phyloP scores from a whole-genome alignment of 2,329 filamentous ascomycete species.

The Clarireedia sp. region DNA sequence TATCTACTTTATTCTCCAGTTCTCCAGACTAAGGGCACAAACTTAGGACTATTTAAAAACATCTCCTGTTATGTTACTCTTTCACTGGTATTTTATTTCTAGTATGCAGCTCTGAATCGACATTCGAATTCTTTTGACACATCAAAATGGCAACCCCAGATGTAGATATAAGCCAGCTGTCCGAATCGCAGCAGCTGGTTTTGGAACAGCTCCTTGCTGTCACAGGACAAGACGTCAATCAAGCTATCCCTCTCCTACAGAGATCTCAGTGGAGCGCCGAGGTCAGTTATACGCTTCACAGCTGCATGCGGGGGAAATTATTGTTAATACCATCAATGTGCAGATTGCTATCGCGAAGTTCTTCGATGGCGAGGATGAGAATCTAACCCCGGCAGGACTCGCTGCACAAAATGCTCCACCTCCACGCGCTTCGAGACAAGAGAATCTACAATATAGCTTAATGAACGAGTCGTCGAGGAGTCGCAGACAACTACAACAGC shows the following conservation, averaged over 20 bases:
- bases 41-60: too few species aligned
- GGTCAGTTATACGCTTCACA: slow-evolving; percentile 37
- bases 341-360: slow-evolving; percentile 95
- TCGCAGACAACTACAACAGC: slow-evolving; percentile 31
- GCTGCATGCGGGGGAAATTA: not conserved
- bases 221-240: slow-evolving; percentile 70
- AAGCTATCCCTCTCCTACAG: slow-evolving; percentile 71
- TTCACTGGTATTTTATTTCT: too few species aligned
- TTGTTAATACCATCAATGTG: slow-evolving; percentile 10
- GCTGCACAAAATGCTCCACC: slow-evolving; percentile 54
- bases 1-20: not conserved
- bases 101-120: too few species aligned
- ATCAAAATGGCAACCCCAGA: slow-evolving; percentile 38
- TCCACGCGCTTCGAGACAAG: slow-evolving; percentile 55
- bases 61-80: too few species aligned
- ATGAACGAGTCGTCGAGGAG: slow-evolving; percentile 26
- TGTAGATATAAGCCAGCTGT: slow-evolving; percentile 61
- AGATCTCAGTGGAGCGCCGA: slow-evolving; percentile 95
- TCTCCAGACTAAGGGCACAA: too few species aligned
- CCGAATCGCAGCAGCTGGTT: slow-evolving; percentile 69
- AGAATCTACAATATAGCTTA: slow-evolving; percentile 63
- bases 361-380: slow-evolving; percentile 89
- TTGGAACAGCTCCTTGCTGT: slow-evolving; percentile 84
- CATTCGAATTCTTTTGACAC: not conserved
- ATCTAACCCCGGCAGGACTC: slow-evolving; percentile 70